Percentiles rank a stretch among this genome's conserved stretches.
Evolutionary conservation across 176 grass and related monocot genomes (phyloP).

Genomic region (Eragrostis nindensis): DNA sequence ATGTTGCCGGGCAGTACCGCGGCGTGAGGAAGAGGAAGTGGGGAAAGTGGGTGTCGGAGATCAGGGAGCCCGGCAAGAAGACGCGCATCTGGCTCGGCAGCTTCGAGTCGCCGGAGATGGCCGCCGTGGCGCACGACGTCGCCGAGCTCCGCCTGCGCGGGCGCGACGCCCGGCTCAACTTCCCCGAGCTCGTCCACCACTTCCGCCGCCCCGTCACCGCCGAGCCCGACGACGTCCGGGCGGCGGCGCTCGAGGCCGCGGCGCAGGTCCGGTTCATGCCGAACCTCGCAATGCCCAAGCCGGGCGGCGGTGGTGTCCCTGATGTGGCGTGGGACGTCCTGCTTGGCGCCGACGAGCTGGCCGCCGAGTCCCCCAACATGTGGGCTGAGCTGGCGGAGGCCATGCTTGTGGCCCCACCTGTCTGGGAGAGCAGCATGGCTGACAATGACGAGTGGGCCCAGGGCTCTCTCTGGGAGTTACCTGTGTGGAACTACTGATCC

Average conservation of each 20-base stretch:
- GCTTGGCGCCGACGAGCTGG: constrained; percentile 59
- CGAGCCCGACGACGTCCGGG: constrained; percentile 74
- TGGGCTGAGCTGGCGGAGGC: constrained; percentile 93
- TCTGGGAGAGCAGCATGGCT: constrained; percentile 40
- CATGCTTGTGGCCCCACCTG: constrained; percentile 82
- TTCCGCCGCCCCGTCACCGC: constrained; percentile 70
- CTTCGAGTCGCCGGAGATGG: constrained; percentile 95
- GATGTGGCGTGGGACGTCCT: constrained; percentile 35
- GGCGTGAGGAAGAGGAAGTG: constrained; percentile 97
- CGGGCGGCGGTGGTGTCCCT: not conserved
- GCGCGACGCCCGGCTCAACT: constrained; percentile 72
- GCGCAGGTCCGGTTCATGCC: constrained; percentile 55
- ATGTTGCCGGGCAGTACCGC: constrained; percentile 48
- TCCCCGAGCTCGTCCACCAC: constrained; percentile 58
- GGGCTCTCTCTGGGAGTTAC: constrained; percentile 63
- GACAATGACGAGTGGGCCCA: constrained; percentile 82
- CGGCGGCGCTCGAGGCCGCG: constrained; percentile 82
- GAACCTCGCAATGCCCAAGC: constrained; percentile 29
- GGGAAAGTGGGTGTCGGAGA: constrained; percentile 96
- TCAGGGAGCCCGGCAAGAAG: constrained; percentile 98
- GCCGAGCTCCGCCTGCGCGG: constrained; percentile 71
- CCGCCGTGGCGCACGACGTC: constrained; percentile 90
- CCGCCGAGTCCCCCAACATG: constrained; percentile 64
- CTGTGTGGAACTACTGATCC: constrained; percentile 52
- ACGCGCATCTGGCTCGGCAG: constrained; percentile 97